phyloP scores from a whole-genome alignment of 208 protist genomes.

The Strigomonas culicis region DNA sequence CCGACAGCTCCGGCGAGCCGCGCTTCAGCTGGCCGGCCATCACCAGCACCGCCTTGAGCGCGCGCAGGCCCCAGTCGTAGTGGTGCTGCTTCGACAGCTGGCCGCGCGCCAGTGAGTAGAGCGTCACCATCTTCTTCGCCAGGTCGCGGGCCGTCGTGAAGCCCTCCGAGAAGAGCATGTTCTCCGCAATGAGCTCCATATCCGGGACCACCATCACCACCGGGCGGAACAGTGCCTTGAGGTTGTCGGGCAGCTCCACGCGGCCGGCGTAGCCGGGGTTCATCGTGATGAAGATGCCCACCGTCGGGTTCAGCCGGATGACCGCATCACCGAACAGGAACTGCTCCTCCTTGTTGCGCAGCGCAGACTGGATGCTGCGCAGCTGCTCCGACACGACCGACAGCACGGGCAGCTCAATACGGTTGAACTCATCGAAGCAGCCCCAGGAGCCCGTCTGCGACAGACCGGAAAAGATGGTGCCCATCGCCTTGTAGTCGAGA shows the following conservation, averaged over 20 bases:
- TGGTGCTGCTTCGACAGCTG: constrained; percentile 99
- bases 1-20: constrained; percentile 88
- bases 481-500: constrained; percentile 99
- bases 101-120: constrained; percentile 96
- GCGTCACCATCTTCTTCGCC: constrained; percentile 99
- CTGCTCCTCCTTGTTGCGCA: constrained; percentile 75
- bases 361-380: constrained; percentile 95
- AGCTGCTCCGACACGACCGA: constrained; percentile 98
- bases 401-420: constrained; percentile 98
- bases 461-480: constrained; percentile 97
- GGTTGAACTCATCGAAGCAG: constrained; percentile 99
- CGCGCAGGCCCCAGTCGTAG: constrained; percentile 99
- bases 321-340: constrained; percentile 92
- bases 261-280: constrained; percentile 99
- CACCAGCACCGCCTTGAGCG: constrained; percentile 98
- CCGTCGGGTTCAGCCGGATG: constrained; percentile 89
- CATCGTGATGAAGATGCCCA: constrained; percentile 99
- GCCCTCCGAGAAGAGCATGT: constrained; percentile 99
- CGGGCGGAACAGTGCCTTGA: constrained; percentile 99
- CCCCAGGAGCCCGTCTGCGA: constrained; percentile 97
- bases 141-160: constrained; percentile 95
- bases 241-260: constrained; percentile 98
- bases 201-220: constrained; percentile 99
- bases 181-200: constrained; percentile 98
- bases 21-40: constrained; percentile 99